Evolutionary conservation across 202 grass and related monocot species (phyloP).

Genomic region (Zoysia matrella): DNA sequence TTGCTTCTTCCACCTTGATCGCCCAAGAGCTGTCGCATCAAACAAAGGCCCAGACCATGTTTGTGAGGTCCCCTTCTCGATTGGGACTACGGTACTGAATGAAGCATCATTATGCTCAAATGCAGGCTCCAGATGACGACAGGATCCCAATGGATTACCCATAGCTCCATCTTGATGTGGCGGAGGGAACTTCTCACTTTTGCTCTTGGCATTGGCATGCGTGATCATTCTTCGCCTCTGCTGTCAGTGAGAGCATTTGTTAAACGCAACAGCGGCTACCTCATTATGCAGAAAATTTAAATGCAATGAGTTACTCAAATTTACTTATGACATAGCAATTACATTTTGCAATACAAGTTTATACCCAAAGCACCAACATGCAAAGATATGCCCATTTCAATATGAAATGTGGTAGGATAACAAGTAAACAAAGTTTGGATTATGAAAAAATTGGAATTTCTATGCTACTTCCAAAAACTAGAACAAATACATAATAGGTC

Average conservation of each 20-base stretch:
- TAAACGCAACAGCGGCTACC: neutral
- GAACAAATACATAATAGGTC: neutral
- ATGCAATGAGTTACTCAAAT: neutral
- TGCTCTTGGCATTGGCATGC: conserved; percentile 60
- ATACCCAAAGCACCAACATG: conserved; percentile 1
- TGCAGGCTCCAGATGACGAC: conserved; percentile 46
- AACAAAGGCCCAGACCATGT: conserved; percentile 59
- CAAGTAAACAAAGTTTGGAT: neutral
- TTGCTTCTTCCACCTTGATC: conserved; percentile 48
- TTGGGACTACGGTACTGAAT: conserved; percentile 55
- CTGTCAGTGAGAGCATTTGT: conserved; percentile 30
- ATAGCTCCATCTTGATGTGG: conserved; percentile 75
- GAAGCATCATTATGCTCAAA: conserved; percentile 58
- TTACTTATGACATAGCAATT: neutral
- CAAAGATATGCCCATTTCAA: neutral
- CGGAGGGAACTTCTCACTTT: conserved; percentile 84
- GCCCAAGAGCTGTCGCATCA: conserved; percentile 44
- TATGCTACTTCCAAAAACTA: neutral
- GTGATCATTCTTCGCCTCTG: conserved; percentile 52
- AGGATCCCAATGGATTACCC: conserved; percentile 56
- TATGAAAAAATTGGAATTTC: neutral
- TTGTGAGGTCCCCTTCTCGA: conserved; percentile 45
- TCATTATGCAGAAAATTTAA: conserved; percentile 27
- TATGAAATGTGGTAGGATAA: neutral
- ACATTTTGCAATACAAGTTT: neutral